Percentiles rank a stretch among this genome's conserved stretches.
Conservation (phyloP, 805 yeast species). For the Cyberlindnera veronae region DNA sequence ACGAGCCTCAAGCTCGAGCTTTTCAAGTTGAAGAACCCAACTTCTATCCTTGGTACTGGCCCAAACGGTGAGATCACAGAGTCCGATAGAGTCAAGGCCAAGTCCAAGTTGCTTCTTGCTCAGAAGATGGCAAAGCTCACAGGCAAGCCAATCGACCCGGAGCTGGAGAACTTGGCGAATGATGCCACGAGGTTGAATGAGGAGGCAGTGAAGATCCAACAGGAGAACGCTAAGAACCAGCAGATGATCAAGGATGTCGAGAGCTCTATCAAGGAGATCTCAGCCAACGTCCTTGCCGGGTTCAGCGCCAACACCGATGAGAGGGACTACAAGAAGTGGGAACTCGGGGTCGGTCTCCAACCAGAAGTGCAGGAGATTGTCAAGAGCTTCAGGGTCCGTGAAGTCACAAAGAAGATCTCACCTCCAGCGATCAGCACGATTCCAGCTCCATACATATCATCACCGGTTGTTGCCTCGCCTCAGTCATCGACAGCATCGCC, state of each 20-base stretch:
- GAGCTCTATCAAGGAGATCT: constrained; percentile 61
- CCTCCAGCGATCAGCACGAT: constrained; percentile 9
- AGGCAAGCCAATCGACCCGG: constrained; percentile 55
- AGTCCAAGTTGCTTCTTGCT: constrained; percentile 69
- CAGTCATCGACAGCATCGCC: constrained; percentile 8
- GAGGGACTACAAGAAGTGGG: constrained; percentile 62
- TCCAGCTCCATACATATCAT: constrained; percentile 3
- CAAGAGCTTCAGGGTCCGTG: constrained; percentile 20
- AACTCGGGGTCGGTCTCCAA: constrained; percentile 72
- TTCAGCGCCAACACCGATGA: constrained; percentile 21
- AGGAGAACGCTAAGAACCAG: constrained; percentile 54
- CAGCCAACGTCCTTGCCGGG: constrained; percentile 34
- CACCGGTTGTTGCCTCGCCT: constrained; percentile 7
- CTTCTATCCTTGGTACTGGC: constrained; percentile 75
- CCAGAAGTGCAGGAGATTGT: constrained; percentile 36
- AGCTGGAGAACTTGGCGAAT: constrained; percentile 32
- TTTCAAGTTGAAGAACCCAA: constrained; percentile 64
- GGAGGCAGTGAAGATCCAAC: constrained; percentile 46
- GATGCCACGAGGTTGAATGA: constrained; percentile 41
- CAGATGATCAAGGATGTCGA: constrained; percentile 67
- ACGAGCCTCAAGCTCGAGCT: constrained; percentile 61
- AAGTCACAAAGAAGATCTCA: constrained; percentile 20
- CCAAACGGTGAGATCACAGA: constrained; percentile 85
- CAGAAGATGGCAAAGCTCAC: constrained; percentile 92
- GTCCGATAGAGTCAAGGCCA: constrained; percentile 72